These are phyloP conservation scores for Trichoderma sp. DNA, from an alignment of 2,329 filamentous ascomycete genomes.

Conservation along the genomic window DNA sequence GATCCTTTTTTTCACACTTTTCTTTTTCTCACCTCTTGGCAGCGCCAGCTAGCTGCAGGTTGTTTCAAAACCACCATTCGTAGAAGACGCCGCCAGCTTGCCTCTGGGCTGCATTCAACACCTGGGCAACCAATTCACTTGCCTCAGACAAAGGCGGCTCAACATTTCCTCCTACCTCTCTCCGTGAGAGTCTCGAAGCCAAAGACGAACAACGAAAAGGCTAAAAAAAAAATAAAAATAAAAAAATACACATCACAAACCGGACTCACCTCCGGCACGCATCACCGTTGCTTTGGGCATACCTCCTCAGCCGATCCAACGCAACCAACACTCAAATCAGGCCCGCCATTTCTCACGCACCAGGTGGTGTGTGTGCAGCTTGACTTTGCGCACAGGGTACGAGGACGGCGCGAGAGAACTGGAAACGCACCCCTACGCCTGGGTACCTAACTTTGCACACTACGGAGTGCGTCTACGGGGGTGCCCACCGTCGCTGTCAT, in stretches of 20 bases:
- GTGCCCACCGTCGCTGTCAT: neutral
- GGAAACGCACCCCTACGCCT: constrained; percentile 2
- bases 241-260: neutral
- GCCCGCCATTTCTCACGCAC: neutral
- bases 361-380: constrained; percentile 13
- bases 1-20: neutral
- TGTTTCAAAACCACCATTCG: neutral
- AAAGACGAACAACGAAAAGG: neutral
- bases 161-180: neutral
- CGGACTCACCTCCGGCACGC: neutral
- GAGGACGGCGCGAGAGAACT: neutral
- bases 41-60: neutral
- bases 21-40: neutral
- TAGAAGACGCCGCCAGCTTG: neutral
- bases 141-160: neutral
- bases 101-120: neutral
- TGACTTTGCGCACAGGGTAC: constrained; percentile 14
- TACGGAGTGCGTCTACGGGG: neutral
- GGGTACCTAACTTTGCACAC: neutral
- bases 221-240: neutral
- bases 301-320: neutral
- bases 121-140: too few relatives aligned
- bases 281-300: neutral
- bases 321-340: constrained; percentile 2
- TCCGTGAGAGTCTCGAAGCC: neutral